Conservation (phyloP, 495 filamentous ascomycete species). For the Pyrenula aspistea region DNA sequence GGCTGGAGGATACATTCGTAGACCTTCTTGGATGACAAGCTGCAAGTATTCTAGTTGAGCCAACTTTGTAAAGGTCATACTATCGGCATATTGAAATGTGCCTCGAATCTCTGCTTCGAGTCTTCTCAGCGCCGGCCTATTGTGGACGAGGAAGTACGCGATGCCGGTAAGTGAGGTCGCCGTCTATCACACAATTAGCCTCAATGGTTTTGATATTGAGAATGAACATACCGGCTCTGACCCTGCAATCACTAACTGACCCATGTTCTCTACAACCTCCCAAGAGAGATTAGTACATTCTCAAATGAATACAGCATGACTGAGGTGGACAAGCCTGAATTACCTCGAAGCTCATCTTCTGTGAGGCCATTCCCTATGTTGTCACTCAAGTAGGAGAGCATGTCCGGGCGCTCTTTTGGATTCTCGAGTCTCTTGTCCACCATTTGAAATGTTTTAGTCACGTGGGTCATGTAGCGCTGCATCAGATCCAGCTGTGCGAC, state of each 20-base stretch:
- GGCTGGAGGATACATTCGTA: slow-evolving; percentile 24
- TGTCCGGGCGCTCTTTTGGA: neutral
- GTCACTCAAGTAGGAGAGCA: neutral
- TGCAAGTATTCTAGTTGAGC: slow-evolving; percentile 20
- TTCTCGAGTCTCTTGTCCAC: neutral
- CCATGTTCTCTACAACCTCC: neutral
- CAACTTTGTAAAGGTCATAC: slow-evolving; percentile 12
- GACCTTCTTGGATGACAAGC: slow-evolving; percentile 28
- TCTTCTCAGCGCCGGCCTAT: slow-evolving; percentile 21
- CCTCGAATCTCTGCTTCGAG: slow-evolving; percentile 33
- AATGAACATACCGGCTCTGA: neutral
- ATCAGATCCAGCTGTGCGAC: neutral
- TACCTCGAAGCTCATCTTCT: neutral
- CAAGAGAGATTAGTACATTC: neutral
- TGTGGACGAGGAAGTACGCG: slow-evolving; percentile 29
- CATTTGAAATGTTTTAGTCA: neutral
- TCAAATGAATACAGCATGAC: too few relatives aligned
- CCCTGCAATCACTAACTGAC: neutral
- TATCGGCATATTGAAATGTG: slow-evolving; percentile 33
- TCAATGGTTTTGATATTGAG: neutral
- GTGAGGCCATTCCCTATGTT: neutral
- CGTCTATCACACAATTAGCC: slow-evolving; percentile 12
- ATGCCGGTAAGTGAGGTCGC: slow-evolving; percentile 36
- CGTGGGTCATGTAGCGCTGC: neutral
- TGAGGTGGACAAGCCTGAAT: too few relatives aligned